Base-by-base conservation (phyloP, 805 yeast genomes). In the Tetrapisispora namnaoensis region DNA sequence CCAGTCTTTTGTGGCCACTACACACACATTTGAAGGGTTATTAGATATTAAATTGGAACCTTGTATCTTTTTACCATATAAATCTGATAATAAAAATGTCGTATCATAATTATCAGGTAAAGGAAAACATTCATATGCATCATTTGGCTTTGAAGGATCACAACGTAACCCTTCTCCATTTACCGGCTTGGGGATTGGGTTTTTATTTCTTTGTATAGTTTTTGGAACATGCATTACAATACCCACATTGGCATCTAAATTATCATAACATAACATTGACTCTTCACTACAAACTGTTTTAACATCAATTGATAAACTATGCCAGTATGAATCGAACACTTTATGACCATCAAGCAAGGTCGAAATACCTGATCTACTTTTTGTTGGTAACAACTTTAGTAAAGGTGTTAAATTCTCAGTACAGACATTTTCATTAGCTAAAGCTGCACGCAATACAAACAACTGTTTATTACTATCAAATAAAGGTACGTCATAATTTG, bases 401-500 rank as follows among this genome's bases (percentile, higher is more conserved):
- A 91, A 88, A 0, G 99, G 98, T 0, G 99, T 91, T 61, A 93
- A 73, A 67, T 93, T 93, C 65, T 93, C 99, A 0, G 99, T 93
- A 67, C 99, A 93, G 17, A 93, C 82, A 0, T 97, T 96, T 62
- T 93, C 99, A 52, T 91, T 79, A 1, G 99, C 96, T 45, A 93
- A 75, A 0, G 96, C 86, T 7, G 96, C 95, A 52, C 95, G 74
- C 53, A 90, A 62, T 20, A 83, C 66, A 57, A 72, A 85, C 24
- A 81, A 60, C 4, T 71, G 61, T 49, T 77, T 75, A 2, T 50
- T 44, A 16, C 38, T n/a, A 45, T 62, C 51, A 39, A 68, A 57
- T 4, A 67, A 22, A 1, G 71, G 65, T 8, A 65, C 49, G 5
- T 36, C 37, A 47, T 51, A 53, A 10, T 48, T 49, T 11, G 66